Evolutionary conservation across 495 filamentous ascomycete species (phyloP).

Genomic region (Penicillium flavigenum): DNA sequence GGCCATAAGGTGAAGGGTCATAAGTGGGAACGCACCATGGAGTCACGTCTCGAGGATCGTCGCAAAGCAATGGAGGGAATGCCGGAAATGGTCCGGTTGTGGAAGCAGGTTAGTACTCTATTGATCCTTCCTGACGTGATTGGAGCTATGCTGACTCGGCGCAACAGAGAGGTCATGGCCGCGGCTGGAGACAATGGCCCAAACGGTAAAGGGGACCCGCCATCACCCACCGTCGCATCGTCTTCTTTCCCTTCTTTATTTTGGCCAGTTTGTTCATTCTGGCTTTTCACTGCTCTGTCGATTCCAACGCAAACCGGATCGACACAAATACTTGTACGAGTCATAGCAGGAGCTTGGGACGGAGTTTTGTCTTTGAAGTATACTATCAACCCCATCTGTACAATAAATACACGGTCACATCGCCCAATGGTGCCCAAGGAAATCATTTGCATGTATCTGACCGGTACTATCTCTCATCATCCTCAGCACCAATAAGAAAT

Average conservation of each 20-base stretch:
- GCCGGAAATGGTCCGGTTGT: constrained; percentile 83
- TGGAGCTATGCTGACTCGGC: constrained; percentile 24
- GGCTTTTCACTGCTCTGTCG: constrained; percentile 32
- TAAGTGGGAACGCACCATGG: constrained; percentile 83
- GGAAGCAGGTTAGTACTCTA: constrained; percentile 75
- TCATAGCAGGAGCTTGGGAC: constrained; percentile 34
- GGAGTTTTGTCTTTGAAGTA: constrained; percentile 31
- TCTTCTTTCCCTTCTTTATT: constrained; percentile 20
- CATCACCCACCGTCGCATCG: not conserved
- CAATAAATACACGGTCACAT: constrained; percentile 20
- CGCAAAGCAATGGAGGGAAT: constrained; percentile 91
- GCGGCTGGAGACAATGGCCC: constrained; percentile 90
- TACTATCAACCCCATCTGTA: constrained; percentile 25
- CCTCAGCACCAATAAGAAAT: not conserved
- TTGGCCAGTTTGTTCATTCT: constrained; percentile 12
- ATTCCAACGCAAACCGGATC: constrained; percentile 12
- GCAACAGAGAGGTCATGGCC: constrained; percentile 73
- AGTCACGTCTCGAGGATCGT: constrained; percentile 78
- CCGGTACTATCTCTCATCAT: not conserved
- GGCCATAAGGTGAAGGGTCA: constrained; percentile 95
- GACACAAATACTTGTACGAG: constrained; percentile 29
- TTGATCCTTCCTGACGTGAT: constrained; percentile 1
- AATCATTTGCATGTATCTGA: constrained; percentile 5
- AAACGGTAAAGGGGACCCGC: constrained; percentile 42
- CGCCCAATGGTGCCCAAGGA: constrained; percentile 11